A percentile compares a stretch with the other conserved stretches of the same genome.
These are phyloP conservation scores for Chrysochromulina parva DNA, from an alignment of 78 protist species.

Conservation along the genomic window DNA sequence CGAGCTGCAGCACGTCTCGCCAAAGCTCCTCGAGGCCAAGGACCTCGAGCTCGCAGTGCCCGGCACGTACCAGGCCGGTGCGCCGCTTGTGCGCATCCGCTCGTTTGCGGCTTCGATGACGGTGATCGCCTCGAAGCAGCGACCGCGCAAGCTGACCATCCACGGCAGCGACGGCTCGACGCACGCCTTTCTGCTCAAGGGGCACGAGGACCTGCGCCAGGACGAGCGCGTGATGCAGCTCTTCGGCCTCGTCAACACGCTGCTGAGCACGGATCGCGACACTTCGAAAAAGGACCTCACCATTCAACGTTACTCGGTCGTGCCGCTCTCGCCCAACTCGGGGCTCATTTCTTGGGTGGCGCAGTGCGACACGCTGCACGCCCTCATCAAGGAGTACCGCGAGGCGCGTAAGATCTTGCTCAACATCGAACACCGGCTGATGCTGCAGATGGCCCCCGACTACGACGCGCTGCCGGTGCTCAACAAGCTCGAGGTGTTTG, in stretches of 20 bases:
- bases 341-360: conserved; percentile 93
- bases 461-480: conserved; percentile 88
- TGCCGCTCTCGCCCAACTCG: conserved; percentile 74
- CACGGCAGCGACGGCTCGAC: conserved; percentile 20
- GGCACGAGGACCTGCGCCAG: conserved; percentile 86
- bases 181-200: conserved; percentile 91
- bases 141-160: conserved; percentile 92
- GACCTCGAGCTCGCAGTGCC: conserved; percentile 72
- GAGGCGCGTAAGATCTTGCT: conserved; percentile 61
- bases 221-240: conserved; percentile 89
- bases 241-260: conserved; percentile 97
- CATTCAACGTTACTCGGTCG: conserved; percentile 78
- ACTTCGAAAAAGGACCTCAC: conserved; percentile 56
- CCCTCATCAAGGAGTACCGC: conserved; percentile 79
- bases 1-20: conserved; percentile 90
- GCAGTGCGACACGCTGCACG: conserved; percentile 89
- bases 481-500: conserved; percentile 94
- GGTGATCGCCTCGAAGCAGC: conserved; percentile 96
- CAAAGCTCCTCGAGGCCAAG: conserved; percentile 23
- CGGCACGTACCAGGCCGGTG: conserved; percentile 79
- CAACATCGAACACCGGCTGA: conserved; percentile 79
- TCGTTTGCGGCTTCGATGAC: conserved; percentile 75
- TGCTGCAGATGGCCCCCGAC: conserved; percentile 87
- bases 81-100: conserved; percentile 76
- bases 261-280: conserved; percentile 75